Conservation (phyloP, 2,329 filamentous ascomycete genomes). For the Epichloe aotearoae region DNA sequence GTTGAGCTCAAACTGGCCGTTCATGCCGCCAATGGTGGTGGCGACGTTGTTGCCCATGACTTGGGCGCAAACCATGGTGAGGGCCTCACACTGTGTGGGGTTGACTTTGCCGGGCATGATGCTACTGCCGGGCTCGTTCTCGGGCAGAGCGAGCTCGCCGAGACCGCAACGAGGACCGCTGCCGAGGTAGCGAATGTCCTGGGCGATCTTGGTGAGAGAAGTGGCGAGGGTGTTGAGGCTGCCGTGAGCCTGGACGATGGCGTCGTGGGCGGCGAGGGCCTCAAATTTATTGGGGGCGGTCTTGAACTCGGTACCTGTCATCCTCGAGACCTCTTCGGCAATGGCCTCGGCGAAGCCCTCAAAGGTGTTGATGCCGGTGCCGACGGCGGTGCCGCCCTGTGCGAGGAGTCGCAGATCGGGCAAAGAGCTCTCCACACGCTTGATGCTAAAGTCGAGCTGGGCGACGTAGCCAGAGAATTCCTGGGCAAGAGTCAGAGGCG, state of each 20-base stretch:
- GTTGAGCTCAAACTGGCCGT: conserved; percentile 97
- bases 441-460: conserved; percentile 82
- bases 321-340: conserved; percentile 77
- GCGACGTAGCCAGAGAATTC: conserved; percentile 97
- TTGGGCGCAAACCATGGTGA: conserved; percentile 96
- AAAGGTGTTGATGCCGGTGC: conserved; percentile 95
- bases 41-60: conserved; percentile 97
- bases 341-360: conserved; percentile 90
- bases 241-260: conserved; percentile 86
- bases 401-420: conserved; percentile 78
- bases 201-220: conserved; percentile 94
- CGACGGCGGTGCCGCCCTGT: conserved; percentile 92
- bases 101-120: conserved; percentile 99
- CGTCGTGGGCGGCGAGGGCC: conserved; percentile 88
- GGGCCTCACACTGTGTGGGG: conserved; percentile 91
- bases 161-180: conserved; percentile 92
- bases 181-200: conserved; percentile 94
- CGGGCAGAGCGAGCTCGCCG: conserved; percentile 81
- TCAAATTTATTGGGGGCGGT: conserved; percentile 99
- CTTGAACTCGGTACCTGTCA: conserved; percentile 87
- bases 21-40: conserved; percentile 86
- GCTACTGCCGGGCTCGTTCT: conserved; percentile 94
- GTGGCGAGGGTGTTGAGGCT: conserved; percentile 83
- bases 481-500: conserved; percentile 86
- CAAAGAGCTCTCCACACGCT: conserved; percentile 70